phyloP scores from a whole-genome alignment of 2,329 filamentous ascomycete genomes.

The Colletotrichum sp. region DNA sequence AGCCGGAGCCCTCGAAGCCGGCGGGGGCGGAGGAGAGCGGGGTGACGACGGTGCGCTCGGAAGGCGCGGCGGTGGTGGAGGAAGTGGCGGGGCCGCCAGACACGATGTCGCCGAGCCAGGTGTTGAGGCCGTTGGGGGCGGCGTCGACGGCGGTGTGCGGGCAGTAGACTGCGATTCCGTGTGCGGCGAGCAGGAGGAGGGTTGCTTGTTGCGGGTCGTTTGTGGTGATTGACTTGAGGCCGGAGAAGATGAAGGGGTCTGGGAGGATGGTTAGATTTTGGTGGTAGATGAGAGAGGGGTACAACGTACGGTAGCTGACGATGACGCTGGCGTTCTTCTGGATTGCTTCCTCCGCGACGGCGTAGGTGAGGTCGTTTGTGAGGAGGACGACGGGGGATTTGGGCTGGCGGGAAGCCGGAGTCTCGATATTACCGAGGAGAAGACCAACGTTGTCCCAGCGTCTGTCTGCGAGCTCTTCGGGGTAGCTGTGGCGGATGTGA shows the following conservation, averaged over 20 bases:
- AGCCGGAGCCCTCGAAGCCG: conserved; percentile 54
- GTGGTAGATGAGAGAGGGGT: not conserved
- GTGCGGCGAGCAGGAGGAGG: conserved; percentile 79
- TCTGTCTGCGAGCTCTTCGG: conserved; percentile 85
- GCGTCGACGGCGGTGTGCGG: conserved; percentile 96
- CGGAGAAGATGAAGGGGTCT: conserved; percentile 97
- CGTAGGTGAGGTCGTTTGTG: conserved; percentile 88
- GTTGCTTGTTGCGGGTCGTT: conserved; percentile 86
- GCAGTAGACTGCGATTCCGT: conserved; percentile 93
- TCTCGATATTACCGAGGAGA: conserved; percentile 55
- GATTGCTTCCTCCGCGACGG: conserved; percentile 91
- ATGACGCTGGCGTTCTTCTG: conserved; percentile 76
- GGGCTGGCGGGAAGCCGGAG: conserved; percentile 29
- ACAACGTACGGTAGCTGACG: conserved; percentile 78
- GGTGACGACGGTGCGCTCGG: conserved; percentile 47
- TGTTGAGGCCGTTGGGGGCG: conserved; percentile 82
- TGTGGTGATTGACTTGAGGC: conserved; percentile 86
- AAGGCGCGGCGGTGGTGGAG: conserved; percentile 28
- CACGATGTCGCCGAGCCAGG: conserved; percentile 92
- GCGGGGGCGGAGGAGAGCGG: conserved; percentile 45
- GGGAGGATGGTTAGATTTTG: conserved; percentile 5
- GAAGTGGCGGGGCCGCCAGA: conserved; percentile 48
- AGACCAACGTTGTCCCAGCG: conserved; percentile 98
- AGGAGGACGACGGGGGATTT: conserved; percentile 50
- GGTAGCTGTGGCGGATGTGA: conserved; percentile 67